Evolutionary conservation across 768 basidiomycete genomes (phyloP).

Genomic region (Roridomyces roridus): DNA sequence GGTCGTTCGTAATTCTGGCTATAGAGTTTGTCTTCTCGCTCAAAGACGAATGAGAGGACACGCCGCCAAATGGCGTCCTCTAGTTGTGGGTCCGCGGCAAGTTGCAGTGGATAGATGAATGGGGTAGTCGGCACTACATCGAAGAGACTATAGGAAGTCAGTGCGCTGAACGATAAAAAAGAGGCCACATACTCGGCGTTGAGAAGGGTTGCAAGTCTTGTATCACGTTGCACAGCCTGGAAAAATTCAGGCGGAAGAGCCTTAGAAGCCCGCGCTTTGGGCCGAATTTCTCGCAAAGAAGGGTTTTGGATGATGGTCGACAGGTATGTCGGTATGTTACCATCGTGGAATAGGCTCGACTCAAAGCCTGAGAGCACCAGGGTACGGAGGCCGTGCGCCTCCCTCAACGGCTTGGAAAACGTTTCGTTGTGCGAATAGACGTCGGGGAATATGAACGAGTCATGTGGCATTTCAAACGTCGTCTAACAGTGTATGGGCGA

Average conservation of each 20-base stretch:
- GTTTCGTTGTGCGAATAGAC: too few species aligned
- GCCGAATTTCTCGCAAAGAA: neutral
- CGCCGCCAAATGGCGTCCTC: conserved; percentile 12
- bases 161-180: too few species aligned
- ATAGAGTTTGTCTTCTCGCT: too few species aligned
- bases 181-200: too few species aligned
- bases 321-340: neutral
- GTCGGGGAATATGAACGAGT: too few species aligned
- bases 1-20: too few species aligned
- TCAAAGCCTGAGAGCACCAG: neutral
- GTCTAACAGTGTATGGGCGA: neutral
- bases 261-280: neutral
- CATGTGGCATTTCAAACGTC: neutral
- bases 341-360: too few species aligned
- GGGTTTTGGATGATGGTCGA: neutral
- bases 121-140: neutral
- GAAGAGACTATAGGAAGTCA: neutral
- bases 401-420: neutral
- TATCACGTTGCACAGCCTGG: neutral
- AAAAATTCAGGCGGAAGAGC: neutral
- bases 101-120: neutral
- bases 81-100: neutral
- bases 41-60: neutral
- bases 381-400: neutral
- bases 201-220: neutral